A percentile compares a stretch with the other conserved stretches of the same genome.
These are phyloP conservation scores for Mortierella alpina DNA, from an alignment of 192 early-diverging fungal species.

Conservation along the genomic window DNA sequence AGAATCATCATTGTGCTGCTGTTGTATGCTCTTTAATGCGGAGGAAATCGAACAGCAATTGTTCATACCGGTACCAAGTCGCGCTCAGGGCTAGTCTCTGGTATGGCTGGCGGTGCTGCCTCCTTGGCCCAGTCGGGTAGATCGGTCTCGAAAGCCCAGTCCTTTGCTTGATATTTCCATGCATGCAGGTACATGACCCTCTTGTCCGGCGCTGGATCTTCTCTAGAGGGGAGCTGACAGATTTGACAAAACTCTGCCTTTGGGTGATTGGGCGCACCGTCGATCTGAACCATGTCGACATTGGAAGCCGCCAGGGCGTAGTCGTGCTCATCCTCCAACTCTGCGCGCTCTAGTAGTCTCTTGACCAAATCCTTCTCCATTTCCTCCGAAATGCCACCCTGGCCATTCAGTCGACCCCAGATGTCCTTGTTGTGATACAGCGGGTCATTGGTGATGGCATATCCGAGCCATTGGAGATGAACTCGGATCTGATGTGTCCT, in stretches of 20 bases:
- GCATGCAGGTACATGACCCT: conserved; percentile 93
- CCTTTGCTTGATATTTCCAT: conserved; percentile 80
- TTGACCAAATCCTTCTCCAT: conserved; percentile 37
- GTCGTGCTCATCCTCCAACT: conserved; percentile 33
- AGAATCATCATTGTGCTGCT: too few species aligned
- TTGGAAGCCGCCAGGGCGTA: conserved; percentile 21
- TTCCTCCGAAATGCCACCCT: conserved; percentile 55
- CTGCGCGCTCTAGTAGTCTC: conserved; percentile 36
- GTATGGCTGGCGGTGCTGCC: not conserved
- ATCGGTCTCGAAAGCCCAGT: conserved; percentile 83
- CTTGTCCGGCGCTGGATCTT: conserved; percentile 80
- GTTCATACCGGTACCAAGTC: too few species aligned
- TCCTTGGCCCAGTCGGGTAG: conserved; percentile 84
- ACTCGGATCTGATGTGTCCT: conserved; percentile 98
- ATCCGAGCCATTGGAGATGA: conserved; percentile 92
- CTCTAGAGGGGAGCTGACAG: conserved; percentile 64
- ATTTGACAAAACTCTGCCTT: conserved; percentile 63
- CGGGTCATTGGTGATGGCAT: conserved; percentile 96
- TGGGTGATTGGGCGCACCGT: not conserved
- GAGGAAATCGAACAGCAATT: too few species aligned
- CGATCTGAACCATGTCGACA: conserved; percentile 16
- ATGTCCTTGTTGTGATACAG: conserved; percentile 80
- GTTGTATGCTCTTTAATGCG: too few species aligned
- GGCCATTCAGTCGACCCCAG: conserved; percentile 76
- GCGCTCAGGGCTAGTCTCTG: not conserved